Evolutionary conservation across 2,329 filamentous ascomycete genomes (phyloP).

Genomic region (Trichophyton schoenleinii): DNA sequence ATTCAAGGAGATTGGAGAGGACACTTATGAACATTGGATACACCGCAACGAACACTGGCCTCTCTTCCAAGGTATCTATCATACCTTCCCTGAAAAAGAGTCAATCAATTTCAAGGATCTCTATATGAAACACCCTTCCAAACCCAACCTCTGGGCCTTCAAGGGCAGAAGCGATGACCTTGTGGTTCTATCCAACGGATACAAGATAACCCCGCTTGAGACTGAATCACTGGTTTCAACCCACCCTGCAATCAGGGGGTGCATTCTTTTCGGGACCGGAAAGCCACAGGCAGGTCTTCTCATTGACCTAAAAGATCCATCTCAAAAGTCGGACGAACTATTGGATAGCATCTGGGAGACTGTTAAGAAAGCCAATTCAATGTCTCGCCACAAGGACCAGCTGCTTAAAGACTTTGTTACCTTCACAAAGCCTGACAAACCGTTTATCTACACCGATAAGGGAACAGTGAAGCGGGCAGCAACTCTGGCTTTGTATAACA

Average conservation of each 20-base stretch:
- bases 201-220: not conserved
- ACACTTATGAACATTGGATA: not conserved
- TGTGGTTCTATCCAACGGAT: not conserved
- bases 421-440: constrained; percentile 4
- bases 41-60: not conserved
- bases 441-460: not conserved
- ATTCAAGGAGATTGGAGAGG: not conserved
- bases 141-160: not conserved
- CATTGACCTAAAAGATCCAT: not conserved
- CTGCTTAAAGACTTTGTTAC: not conserved
- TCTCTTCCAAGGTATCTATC: constrained; percentile 4
- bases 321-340: constrained; percentile 7
- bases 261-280: not conserved
- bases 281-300: not conserved
- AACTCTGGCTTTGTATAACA: constrained; percentile 12
- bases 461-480: constrained; percentile 11
- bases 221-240: not conserved
- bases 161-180: constrained; percentile 4
- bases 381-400: constrained; percentile 2
- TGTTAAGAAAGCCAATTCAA: constrained; percentile 1
- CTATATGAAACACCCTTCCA: not conserved
- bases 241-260: not conserved
- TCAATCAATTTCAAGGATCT: not conserved
- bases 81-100: constrained; percentile 2
- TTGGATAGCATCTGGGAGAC: constrained; percentile 2